These are phyloP conservation scores for Dichotomopilus funicola DNA, from an alignment of 2,329 filamentous ascomycete genomes.

Conservation along the genomic window DNA sequence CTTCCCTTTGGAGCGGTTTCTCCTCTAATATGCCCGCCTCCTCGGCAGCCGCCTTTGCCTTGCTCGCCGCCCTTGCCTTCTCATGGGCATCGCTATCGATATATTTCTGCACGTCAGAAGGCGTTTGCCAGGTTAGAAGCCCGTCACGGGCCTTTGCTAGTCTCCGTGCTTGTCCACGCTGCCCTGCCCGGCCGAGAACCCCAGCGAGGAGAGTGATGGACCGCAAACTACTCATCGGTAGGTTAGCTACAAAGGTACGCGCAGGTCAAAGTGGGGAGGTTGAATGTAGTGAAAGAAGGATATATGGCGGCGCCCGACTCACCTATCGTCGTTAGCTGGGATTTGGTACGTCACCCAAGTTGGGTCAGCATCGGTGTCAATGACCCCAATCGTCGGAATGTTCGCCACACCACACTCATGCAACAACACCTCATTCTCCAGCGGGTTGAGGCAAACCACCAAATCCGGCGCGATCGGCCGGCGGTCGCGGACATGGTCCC, in stretches of 20 bases:
- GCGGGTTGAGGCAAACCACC: conserved; percentile 84
- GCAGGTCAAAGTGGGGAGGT: not conserved
- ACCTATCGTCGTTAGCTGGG: conserved; percentile 94
- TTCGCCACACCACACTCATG: conserved; percentile 85
- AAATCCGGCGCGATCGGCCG: conserved; percentile 76
- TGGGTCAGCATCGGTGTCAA: conserved; percentile 89
- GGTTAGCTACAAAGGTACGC: not conserved
- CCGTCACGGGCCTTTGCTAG: conserved; percentile 56
- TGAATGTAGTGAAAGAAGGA: not conserved
- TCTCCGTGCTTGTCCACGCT: conserved; percentile 66
- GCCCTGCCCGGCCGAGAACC: conserved; percentile 75
- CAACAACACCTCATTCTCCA: conserved; percentile 85
- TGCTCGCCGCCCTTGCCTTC: not conserved
- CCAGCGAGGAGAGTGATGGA: conserved; percentile 76
- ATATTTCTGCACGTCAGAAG: conserved; percentile 31
- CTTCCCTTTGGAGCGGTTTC: conserved; percentile 2
- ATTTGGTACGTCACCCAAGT: conserved; percentile 95
- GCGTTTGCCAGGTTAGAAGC: conserved; percentile 54
- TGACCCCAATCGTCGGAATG: conserved; percentile 88
- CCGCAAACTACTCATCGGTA: conserved; percentile 55
- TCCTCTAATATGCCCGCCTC: not conserved
- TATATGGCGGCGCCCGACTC: conserved; percentile 22
- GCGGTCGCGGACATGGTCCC: conserved; percentile 55
- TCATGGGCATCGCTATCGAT: not conserved
- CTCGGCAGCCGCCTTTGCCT: not conserved